Evolutionary conservation across 805 yeast genomes (phyloP), one percentile per base, ranked within the genome.

Genomic region (Saturnispora galanensis): DNA sequence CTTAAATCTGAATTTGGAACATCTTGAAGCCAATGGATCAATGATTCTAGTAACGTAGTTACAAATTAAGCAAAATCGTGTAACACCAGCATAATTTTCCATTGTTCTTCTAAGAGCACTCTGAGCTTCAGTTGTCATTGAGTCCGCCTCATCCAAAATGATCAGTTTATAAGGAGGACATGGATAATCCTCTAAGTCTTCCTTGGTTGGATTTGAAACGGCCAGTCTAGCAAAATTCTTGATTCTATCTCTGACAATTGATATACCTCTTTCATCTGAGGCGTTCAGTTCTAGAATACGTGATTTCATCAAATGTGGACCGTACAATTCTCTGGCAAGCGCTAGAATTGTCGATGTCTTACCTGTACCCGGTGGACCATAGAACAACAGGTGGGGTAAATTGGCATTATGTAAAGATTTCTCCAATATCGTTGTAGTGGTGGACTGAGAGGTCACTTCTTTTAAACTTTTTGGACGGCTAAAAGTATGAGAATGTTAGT

Each of bases 71-170:
- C 97, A 93, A 65, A 93, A 93, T 55, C 99, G 74, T 1, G 98
- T 85, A 43, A 88, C 87, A 34, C 77, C 74, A 1, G 97, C 84
- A 63, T 85, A 89, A 3, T 81, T 84, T 59, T 87, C 96, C 89
- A 84, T 84, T 2, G 95, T 90, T 63, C 98, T 75, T 67, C 98
- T 77, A 48, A 93, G 70, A 1, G 98, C 98, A 45, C 87, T 74
- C 60, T 93, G 98, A 0, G 98, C 98, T 57, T 86, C 97, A 39
- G 84, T 77, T 12, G 98, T 93, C 98, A 93, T 93, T n/a, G 96
- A 86, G 62, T 93, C 97, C 2, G 97, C 97, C 64, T 89, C 97
- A 66, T 89, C 97, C 44, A 93, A 66, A 36, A 93, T 85, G 51
- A 93, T 83, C 55, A 93, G 78, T 60, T 93, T 93, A 64, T 85